These are phyloP conservation scores for Erysimum cheiranthoides DNA, from an alignment of 345 rosid genomes.

Conservation along the genomic window DNA sequence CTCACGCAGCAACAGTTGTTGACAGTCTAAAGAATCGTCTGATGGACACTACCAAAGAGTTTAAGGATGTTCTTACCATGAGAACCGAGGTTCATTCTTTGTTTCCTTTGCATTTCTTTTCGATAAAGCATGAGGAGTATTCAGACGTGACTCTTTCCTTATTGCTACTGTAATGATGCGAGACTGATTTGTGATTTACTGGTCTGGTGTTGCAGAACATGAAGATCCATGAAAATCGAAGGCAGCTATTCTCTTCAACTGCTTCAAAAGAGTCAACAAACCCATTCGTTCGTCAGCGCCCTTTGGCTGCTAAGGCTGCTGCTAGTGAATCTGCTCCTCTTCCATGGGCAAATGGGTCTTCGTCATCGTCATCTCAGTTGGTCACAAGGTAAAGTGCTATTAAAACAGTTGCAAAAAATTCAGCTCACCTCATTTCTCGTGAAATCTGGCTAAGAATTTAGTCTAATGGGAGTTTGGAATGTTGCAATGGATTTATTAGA, in stretches of 20 bases:
- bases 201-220: slow-evolving; percentile 59
- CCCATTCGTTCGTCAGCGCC: slow-evolving; percentile 82
- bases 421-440: slow-evolving; percentile 2
- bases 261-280: slow-evolving; percentile 72
- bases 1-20: slow-evolving; percentile 76
- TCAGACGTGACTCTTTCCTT: background rate
- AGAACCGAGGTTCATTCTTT: slow-evolving; percentile 71
- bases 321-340: slow-evolving; percentile 59
- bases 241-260: slow-evolving; percentile 75
- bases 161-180: background rate
- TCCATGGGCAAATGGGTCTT: slow-evolving; percentile 75
- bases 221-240: slow-evolving; percentile 79
- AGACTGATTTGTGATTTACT: slow-evolving; percentile 21
- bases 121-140: slow-evolving; percentile 6
- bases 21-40: slow-evolving; percentile 77
- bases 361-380: slow-evolving; percentile 53
- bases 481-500: background rate
- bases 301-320: slow-evolving; percentile 64
- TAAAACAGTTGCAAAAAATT: slow-evolving; percentile 1
- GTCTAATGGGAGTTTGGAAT: background rate
- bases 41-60: slow-evolving; percentile 85
- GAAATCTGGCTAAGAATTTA: slow-evolving; percentile 16
- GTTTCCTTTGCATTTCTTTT: slow-evolving; percentile 11
- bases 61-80: slow-evolving; percentile 83
- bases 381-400: slow-evolving; percentile 43